A percentile compares a stretch with the other conserved stretches of the same genome.
Conservation (phyloP, 2,329 filamentous ascomycete genomes). For the Aspergillus neotritici region DNA sequence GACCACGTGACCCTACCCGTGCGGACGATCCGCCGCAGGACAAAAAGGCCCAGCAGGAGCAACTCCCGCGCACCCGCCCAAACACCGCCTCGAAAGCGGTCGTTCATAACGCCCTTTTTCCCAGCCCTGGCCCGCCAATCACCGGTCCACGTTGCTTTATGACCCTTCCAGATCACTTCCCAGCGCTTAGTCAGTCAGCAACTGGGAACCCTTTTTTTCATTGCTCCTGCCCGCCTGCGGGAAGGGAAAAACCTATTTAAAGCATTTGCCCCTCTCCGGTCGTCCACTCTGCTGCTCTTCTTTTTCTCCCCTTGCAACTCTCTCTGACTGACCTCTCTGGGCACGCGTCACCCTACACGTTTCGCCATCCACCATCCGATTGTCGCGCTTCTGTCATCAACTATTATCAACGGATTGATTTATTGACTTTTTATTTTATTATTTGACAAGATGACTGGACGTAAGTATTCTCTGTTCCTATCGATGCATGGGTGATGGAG, state of each 20-base stretch:
- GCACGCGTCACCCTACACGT: conserved; percentile 12
- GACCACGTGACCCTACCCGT: conserved; percentile 16
- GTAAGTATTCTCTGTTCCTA: conserved; percentile 25
- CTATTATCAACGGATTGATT: conserved; percentile 12
- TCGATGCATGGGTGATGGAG: conserved; percentile 3
- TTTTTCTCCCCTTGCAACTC: conserved; percentile 13
- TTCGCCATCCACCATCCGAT: conserved; percentile 11
- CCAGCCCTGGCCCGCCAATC: conserved; percentile 29
- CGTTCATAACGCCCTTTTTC: conserved; percentile 38
- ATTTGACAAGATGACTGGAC: conserved; percentile 36
- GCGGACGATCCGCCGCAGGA: background rate
- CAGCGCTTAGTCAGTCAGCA: conserved; percentile 24
- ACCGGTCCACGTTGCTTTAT: conserved; percentile 21
- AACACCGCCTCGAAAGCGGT: conserved; percentile 32
- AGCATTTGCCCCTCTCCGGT: conserved; percentile 13
- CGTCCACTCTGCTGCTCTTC: conserved; percentile 9
- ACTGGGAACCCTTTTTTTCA: conserved; percentile 9
- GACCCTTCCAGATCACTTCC: conserved; percentile 18
- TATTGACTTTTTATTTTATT: conserved; percentile 5
- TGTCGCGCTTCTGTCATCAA: conserved; percentile 16
- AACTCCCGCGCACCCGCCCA: conserved; percentile 10
- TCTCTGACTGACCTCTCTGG: conserved; percentile 2
- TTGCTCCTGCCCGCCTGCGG: conserved; percentile 14
- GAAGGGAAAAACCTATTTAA: conserved; percentile 32
- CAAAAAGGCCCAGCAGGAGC: conserved; percentile 2